Evolutionary conservation across 2,329 filamentous ascomycete genomes (phyloP).

Genomic region (Tolypocladium cylindrosporum): DNA sequence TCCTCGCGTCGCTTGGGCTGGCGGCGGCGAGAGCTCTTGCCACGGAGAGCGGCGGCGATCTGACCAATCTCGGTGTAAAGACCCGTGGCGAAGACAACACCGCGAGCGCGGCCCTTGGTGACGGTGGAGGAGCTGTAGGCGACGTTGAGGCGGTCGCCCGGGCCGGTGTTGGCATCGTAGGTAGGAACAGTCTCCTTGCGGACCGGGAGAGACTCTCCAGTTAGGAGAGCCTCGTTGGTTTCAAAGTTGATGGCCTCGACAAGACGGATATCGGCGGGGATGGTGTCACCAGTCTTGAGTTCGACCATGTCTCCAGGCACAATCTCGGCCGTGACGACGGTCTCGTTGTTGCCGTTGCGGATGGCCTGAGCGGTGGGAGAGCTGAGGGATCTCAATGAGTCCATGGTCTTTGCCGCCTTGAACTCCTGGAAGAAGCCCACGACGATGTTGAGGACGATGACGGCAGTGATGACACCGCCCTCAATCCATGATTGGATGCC

Average conservation of each 20-base stretch:
- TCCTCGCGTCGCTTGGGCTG: conserved; percentile 34
- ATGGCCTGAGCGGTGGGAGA: conserved; percentile 33
- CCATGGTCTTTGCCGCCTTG: conserved; percentile 38
- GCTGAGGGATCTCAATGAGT: conserved; percentile 32
- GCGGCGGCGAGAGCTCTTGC: conserved; percentile 22
- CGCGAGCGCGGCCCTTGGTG: conserved; percentile 48
- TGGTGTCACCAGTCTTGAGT: conserved; percentile 47
- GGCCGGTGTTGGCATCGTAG: conserved; percentile 29
- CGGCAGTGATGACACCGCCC: conserved; percentile 46
- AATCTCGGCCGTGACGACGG: conserved; percentile 30
- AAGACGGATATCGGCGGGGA: conserved; percentile 48
- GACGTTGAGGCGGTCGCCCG: conserved; percentile 51
- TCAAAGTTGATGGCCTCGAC: conserved; percentile 55
- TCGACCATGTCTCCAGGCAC: conserved; percentile 49
- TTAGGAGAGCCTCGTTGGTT: conserved; percentile 56
- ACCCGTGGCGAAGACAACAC: conserved; percentile 51
- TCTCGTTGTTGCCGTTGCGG: conserved; percentile 28
- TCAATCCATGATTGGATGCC: conserved; percentile 51
- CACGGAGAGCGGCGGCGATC: conserved; percentile 40
- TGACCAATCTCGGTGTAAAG: conserved; percentile 53
- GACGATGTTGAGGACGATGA: conserved; percentile 47
- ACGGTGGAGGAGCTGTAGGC: conserved; percentile 54
- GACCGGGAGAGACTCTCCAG: conserved; percentile 53
- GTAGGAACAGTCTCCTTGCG: conserved; percentile 38
- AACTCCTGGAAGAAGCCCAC: conserved; percentile 39